Percentiles rank a stretch among this genome's conserved stretches.
Conservation (phyloP, 768 basidiomycete genomes). For the Pisolithus marmoratus region DNA sequence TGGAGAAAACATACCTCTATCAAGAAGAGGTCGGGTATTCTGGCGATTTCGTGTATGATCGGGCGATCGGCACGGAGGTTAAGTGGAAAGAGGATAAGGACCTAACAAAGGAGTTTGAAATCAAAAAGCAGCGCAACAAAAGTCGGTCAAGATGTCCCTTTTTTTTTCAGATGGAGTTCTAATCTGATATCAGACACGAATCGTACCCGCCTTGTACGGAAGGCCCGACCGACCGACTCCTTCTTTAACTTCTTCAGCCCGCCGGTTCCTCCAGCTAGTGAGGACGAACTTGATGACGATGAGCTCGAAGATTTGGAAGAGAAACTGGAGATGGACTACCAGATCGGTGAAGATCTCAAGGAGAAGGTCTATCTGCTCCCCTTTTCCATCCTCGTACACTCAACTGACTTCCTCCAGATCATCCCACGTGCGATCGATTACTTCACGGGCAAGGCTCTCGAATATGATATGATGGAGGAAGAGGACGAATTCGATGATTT, state of each 20-base stretch:
- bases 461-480: conserved; percentile 61
- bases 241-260: conserved; percentile 99
- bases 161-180: background rate
- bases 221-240: conserved; percentile 86
- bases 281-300: conserved; percentile 71
- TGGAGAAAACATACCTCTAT: conserved; percentile 95
- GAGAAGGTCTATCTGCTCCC: conserved; percentile 62
- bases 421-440: conserved; percentile 95
- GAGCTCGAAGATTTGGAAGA: conserved; percentile 89
- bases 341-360: conserved; percentile 97
- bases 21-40: conserved; percentile 89
- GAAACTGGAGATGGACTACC: conserved; percentile 94
- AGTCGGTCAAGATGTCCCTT: conserved; percentile 41
- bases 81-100: conserved; percentile 99
- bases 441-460: conserved; percentile 94
- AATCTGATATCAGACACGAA: conserved; percentile 56
- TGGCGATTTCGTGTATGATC: conserved; percentile 96
- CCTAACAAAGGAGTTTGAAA: conserved; percentile 94
- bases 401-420: conserved; percentile 44
- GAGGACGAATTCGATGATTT: conserved; percentile 59
- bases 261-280: conserved; percentile 66
- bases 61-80: conserved; percentile 86
- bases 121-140: conserved; percentile 99
- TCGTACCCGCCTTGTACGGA: conserved; percentile 75
- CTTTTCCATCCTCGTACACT: background rate